phyloP scores from a whole-genome alignment of 2,329 filamentous ascomycete genomes.

The Reticulascus tulasneorum region DNA sequence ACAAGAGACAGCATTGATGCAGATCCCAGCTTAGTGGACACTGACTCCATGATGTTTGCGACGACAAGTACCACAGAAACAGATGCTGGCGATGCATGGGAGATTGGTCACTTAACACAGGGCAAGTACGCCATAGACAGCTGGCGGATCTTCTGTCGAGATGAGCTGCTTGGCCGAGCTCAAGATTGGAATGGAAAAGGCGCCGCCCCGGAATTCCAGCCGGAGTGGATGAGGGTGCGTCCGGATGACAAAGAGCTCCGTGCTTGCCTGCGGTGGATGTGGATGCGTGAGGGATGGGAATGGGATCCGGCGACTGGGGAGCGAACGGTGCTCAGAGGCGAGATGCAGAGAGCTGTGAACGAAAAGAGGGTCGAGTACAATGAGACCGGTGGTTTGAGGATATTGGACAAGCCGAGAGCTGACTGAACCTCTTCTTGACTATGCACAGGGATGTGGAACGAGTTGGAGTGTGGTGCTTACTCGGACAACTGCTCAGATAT shows the following conservation, averaged over 20 bases:
- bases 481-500: too few species aligned
- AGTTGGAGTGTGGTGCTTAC: too few species aligned
- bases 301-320: conserved; percentile 75
- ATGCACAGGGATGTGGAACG: too few species aligned
- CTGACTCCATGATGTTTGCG: conserved; percentile 2
- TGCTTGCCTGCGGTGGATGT: conserved; percentile 85
- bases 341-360: conserved; percentile 53
- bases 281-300: conserved; percentile 79
- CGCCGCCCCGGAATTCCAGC: conserved; percentile 57
- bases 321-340: conserved; percentile 45
- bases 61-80: conserved; percentile 14
- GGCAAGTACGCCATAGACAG: conserved; percentile 82
- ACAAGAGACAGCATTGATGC: not conserved
- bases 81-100: conserved; percentile 65
- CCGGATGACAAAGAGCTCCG: conserved; percentile 86
- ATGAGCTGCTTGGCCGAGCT: conserved; percentile 65
- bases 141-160: conserved; percentile 91
- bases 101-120: conserved; percentile 80
- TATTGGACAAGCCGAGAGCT: conserved; percentile 19
- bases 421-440: too few species aligned
- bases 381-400: conserved; percentile 41
- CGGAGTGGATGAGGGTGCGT: conserved; percentile 86
- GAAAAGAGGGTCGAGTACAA: conserved; percentile 55
- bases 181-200: conserved; percentile 62
- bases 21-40: not conserved